phyloP scores from a whole-genome alignment of 1,139 yeast species.

The Barnettozyma hawaiiensis region DNA sequence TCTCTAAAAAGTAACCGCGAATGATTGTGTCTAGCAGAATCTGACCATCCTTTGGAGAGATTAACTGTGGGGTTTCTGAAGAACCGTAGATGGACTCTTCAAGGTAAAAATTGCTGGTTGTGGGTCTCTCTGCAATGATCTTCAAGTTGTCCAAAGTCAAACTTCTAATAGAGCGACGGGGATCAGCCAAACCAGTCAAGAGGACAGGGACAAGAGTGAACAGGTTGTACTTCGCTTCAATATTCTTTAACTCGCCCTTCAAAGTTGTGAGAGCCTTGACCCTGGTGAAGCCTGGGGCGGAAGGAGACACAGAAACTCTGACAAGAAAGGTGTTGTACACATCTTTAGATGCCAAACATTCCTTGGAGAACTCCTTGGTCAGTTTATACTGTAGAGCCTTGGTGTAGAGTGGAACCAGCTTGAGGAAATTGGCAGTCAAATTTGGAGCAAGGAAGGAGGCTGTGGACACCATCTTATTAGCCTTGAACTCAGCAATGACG shows the following conservation, averaged over 20 bases:
- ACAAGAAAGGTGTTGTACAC: constrained; percentile 48
- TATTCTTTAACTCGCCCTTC: constrained; percentile 33
- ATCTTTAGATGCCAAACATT: constrained; percentile 34
- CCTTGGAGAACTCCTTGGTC: constrained; percentile 30
- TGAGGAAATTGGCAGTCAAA: constrained; percentile 40
- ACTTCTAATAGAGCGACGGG: constrained; percentile 35
- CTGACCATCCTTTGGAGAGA: constrained; percentile 61
- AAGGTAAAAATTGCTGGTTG: constrained; percentile 36
- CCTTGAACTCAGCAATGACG: constrained; percentile 27
- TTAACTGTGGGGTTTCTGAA: constrained; percentile 42
- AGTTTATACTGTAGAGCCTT: constrained; percentile 35
- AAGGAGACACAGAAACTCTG: constrained; percentile 51
- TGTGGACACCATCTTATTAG: constrained; percentile 25
- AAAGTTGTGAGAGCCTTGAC: constrained; percentile 40
- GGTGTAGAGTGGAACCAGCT: constrained; percentile 38
- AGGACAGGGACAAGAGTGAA: constrained; percentile 40
- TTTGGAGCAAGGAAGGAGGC: constrained; percentile 24
- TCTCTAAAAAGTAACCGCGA: constrained; percentile 42
- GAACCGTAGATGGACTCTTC: constrained; percentile 42
- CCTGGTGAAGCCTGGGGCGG: constrained; percentile 53
- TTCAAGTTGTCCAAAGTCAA: constrained; percentile 29
- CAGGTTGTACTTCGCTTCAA: constrained; percentile 33
- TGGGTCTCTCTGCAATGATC: constrained; percentile 34
- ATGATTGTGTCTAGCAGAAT: constrained; percentile 42
- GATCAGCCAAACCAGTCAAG: constrained; percentile 35